A percentile compares a stretch with the other conserved stretches of the same genome.
phyloP scores from a whole-genome alignment of 768 basidiomycete species.

The Kwoniella botswanensis region DNA sequence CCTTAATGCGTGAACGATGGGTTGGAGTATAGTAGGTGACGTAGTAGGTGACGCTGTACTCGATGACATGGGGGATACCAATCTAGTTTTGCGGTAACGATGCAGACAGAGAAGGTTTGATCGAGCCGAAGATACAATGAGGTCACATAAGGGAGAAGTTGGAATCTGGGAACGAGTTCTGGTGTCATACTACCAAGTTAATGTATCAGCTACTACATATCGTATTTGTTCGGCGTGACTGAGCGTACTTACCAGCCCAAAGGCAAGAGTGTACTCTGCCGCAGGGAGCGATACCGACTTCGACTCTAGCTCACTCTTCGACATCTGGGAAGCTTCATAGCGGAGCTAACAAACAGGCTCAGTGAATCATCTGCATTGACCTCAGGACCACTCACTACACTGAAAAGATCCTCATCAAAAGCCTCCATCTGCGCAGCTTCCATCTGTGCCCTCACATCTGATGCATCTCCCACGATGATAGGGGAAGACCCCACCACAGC shows the following conservation, averaged over 20 bases:
- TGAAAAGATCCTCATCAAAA: constrained; percentile 51
- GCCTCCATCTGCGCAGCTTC: constrained; percentile 45
- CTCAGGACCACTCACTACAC: constrained; percentile 37
- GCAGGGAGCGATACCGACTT: constrained; percentile 12
- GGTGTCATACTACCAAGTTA: constrained; percentile 27
- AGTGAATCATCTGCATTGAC: not conserved
- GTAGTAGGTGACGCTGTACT: constrained; percentile 11
- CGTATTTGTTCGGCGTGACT: too few species aligned
- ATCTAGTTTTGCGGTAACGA: constrained; percentile 36
- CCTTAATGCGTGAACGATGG: constrained; percentile 36
- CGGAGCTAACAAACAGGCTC: constrained; percentile 31
- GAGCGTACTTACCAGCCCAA: constrained; percentile 37
- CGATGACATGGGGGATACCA: constrained; percentile 10
- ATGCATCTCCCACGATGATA: not conserved
- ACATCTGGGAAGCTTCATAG: constrained; percentile 18
- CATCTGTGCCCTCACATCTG: constrained; percentile 33
- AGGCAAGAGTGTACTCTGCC: constrained; percentile 29
- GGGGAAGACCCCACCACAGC: constrained; percentile 6
- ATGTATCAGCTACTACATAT: not conserved
- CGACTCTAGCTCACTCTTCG: constrained; percentile 22
- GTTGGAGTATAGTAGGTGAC: constrained; percentile 29
- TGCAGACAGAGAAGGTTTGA: constrained; percentile 36
- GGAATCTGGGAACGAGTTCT: constrained; percentile 3
- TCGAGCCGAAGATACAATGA: constrained; percentile 31
- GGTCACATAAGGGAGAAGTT: constrained; percentile 31